These are phyloP conservation scores for Coniochaeta ligniaria DNA, from an alignment of 2,329 filamentous ascomycete species.

Conservation along the genomic window DNA sequence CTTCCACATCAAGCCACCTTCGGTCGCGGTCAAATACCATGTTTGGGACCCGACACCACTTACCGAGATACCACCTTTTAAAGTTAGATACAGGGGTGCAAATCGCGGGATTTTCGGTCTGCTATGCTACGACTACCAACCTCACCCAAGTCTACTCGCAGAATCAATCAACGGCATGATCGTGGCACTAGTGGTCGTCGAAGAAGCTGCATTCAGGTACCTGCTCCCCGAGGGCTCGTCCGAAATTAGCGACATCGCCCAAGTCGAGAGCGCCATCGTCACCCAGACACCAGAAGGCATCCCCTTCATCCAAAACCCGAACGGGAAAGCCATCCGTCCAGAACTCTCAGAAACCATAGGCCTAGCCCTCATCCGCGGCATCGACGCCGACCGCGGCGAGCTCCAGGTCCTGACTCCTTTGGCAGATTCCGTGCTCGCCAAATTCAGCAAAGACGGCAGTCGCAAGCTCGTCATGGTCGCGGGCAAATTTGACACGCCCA, in stretches of 20 bases:
- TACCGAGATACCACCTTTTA: slow-evolving; percentile 49
- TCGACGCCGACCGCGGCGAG: slow-evolving; percentile 45
- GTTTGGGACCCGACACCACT: slow-evolving; percentile 50
- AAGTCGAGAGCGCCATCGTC: slow-evolving; percentile 16
- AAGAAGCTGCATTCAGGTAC: slow-evolving; percentile 38
- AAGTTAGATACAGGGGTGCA: slow-evolving; percentile 50
- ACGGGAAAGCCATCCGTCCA: slow-evolving; percentile 52
- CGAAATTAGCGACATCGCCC: not conserved
- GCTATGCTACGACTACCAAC: slow-evolving; percentile 59
- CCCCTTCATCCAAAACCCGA: slow-evolving; percentile 52
- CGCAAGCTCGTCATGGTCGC: slow-evolving; percentile 55
- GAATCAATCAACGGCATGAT: slow-evolving; percentile 66
- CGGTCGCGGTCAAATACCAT: slow-evolving; percentile 9
- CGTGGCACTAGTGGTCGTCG: slow-evolving; percentile 57
- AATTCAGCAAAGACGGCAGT: slow-evolving; percentile 26
- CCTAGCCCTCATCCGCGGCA: slow-evolving; percentile 61
- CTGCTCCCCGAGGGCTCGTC: slow-evolving; percentile 7
- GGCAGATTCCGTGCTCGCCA: slow-evolving; percentile 27
- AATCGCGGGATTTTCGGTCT: slow-evolving; percentile 54
- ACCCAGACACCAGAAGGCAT: slow-evolving; percentile 42
- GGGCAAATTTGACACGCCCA: slow-evolving; percentile 61
- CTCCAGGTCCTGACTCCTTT: slow-evolving; percentile 63
- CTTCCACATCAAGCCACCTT: slow-evolving; percentile 47
- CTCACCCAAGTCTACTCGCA: slow-evolving; percentile 48
- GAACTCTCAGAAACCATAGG: slow-evolving; percentile 52